Conservation (phyloP, 768 basidiomycete species). For the Leucosporidium creatinivorum region DNA sequence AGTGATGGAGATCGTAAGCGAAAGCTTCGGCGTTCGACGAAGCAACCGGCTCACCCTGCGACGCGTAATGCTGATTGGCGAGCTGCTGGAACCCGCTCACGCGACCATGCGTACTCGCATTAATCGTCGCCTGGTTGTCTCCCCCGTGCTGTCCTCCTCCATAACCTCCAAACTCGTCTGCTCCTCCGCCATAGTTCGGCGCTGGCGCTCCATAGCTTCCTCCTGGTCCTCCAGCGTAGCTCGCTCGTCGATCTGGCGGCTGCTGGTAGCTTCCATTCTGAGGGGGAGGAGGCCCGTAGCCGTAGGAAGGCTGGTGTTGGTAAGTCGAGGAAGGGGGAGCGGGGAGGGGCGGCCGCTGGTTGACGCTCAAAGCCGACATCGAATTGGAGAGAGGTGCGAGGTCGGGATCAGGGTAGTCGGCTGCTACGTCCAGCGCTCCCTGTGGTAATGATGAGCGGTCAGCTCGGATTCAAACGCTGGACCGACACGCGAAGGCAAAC, state of each 20-base stretch:
- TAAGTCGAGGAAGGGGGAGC: background rate
- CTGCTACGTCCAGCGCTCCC: slow-evolving; percentile 2
- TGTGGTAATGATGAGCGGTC: background rate
- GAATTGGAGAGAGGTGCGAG: slow-evolving; percentile 20
- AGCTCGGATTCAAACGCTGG: background rate
- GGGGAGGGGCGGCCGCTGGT: background rate
- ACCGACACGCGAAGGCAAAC: background rate
- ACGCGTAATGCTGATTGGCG: slow-evolving; percentile 22
- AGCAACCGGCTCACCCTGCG: slow-evolving; percentile 3
- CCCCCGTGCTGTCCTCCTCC: background rate
- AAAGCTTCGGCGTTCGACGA: no score
- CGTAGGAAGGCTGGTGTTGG: background rate
- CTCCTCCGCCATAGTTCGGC: background rate
- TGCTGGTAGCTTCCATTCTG: no score
- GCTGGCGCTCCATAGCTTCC: background rate
- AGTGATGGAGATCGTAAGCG: background rate
- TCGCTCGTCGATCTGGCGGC: no score
- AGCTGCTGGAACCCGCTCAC: slow-evolving; percentile 19
- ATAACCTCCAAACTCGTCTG: background rate
- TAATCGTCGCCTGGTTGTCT: slow-evolving; percentile 3
- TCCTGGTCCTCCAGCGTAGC: background rate
- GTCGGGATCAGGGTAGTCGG: slow-evolving; percentile 30
- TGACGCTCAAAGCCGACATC: slow-evolving; percentile 20
- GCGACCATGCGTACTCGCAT: background rate
- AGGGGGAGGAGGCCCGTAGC: no score